Percentiles rank a stretch among this genome's conserved stretches.
Conservation (phyloP, 129 eudicot genomes). For the Lactuca sativa region DNA sequence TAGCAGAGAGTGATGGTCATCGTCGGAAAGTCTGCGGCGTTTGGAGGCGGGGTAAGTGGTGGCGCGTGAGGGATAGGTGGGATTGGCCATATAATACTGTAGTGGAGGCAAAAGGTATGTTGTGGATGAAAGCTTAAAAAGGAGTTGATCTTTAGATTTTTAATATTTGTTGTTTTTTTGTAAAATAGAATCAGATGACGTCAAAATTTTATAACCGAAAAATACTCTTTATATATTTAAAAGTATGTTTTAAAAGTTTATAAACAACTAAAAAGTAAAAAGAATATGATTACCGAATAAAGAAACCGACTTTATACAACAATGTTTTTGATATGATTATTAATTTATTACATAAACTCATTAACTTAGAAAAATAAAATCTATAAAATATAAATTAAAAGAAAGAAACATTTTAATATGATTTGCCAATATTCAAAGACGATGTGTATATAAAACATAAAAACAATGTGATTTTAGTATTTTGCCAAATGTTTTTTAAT, state of each 20-base stretch:
- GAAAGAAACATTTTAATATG: not conserved
- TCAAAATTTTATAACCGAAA: not conserved
- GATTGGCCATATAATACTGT: slow-evolving; percentile 26
- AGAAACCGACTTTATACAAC: too few relatives aligned
- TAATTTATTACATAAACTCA: too few relatives aligned
- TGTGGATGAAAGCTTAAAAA: slow-evolving; percentile 34
- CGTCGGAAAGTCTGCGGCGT: slow-evolving; percentile 28
- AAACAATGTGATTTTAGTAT: too few relatives aligned
- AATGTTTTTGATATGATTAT: too few relatives aligned
- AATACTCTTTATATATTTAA: too few relatives aligned
- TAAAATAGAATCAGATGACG: not conserved
- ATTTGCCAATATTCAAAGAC: not conserved
- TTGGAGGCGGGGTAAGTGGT: slow-evolving; percentile 14
- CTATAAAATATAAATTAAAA: not conserved
- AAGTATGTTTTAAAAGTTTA: too few relatives aligned
- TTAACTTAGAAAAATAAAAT: not conserved
- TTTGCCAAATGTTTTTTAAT: too few relatives aligned
- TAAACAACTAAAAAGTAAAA: too few relatives aligned
- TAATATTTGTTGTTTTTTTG: not conserved
- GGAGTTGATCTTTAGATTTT: slow-evolving; percentile 11
- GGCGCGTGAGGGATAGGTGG: slow-evolving; percentile 30
- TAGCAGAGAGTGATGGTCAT: slow-evolving; percentile 38
- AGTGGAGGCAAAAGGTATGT: slow-evolving; percentile 30
- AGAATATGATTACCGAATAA: too few relatives aligned
- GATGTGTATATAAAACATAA: too few relatives aligned